Evolutionary conservation across 1,284 basidiomycete genomes (phyloP).

Genomic region (Leccinum subspadiceum): DNA sequence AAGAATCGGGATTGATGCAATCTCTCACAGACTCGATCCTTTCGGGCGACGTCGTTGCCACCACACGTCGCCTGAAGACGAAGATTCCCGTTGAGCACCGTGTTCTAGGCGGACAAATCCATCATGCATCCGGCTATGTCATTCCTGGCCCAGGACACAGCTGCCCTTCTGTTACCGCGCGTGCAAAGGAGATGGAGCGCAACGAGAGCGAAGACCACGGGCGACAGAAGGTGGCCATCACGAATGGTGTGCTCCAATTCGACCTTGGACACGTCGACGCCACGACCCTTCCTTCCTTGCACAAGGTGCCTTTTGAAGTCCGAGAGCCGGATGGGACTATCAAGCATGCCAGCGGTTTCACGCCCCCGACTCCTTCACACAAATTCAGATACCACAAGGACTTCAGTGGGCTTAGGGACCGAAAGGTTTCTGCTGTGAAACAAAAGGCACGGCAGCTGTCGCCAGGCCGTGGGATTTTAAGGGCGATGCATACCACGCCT

Average conservation of each 20-base stretch:
- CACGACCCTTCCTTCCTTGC: slow-evolving; percentile 23
- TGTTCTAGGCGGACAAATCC: slow-evolving; percentile 18
- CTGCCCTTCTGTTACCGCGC: slow-evolving; percentile 23
- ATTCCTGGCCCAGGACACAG: slow-evolving; percentile 31
- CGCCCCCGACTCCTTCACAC: slow-evolving; percentile 37
- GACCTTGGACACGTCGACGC: slow-evolving; percentile 26
- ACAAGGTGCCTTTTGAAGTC: slow-evolving; percentile 38
- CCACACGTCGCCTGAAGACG: slow-evolving; percentile 24
- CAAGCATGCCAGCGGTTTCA: slow-evolving; percentile 38
- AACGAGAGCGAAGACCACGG: slow-evolving; percentile 19
- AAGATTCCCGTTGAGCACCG: slow-evolving; percentile 32
- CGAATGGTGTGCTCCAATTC: slow-evolving; percentile 33
- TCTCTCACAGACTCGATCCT: slow-evolving; percentile 24
- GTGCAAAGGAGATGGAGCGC: slow-evolving; percentile 27
- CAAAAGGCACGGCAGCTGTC: slow-evolving; percentile 14
- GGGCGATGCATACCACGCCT: slow-evolving; percentile 26
- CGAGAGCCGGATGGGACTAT: slow-evolving; percentile 32
- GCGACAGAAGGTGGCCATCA: slow-evolving; percentile 33
- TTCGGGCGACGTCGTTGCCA: slow-evolving; percentile 29
- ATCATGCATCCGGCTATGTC: slow-evolving; percentile 35
- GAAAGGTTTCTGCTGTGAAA: slow-evolving; percentile 14
- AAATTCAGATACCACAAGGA: slow-evolving; percentile 28
- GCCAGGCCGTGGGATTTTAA: slow-evolving; percentile 14
- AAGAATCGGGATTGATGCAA: slow-evolving; percentile 24
- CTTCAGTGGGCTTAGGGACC: slow-evolving; percentile 15